Evolutionary conservation across 306 rosid genomes (phyloP), one percentile per base, ranked within the genome.

Genomic region (Corylus americana): DNA sequence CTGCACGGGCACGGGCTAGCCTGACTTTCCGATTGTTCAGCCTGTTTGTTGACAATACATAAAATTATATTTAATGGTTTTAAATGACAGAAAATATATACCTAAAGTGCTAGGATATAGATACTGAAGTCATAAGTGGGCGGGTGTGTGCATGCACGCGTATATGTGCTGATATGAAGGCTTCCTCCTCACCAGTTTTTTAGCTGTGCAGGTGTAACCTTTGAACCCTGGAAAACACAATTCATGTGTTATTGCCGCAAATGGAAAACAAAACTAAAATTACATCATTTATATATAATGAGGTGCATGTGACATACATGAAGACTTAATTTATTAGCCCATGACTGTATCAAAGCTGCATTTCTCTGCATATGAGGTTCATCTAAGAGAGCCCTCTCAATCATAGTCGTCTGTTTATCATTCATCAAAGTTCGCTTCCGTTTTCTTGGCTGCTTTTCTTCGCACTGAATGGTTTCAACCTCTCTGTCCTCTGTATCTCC

Each of bases 311-410:
- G 55, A 86, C 98, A 35, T 90, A 95, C 98, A 81, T 91, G 86
- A 78, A 5, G 18, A 81, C 93, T 84, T 85, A 95, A 83, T 92
- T 88, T 87, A 74, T 89, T 92, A 18, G 98, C 97, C 98, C 97
- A 95, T 47, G 87, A 82, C 78, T 86, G 94, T 74, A 95, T 83
- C 25, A 72, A 86, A 81, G 89, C 79, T 59, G 97, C 85, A 80
- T 91, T 90, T 68, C 98, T 85, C 77, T 95, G 98, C 98, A 95
- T 92, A 53, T 92, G 98, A 78, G 98, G 98, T 87, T 93, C 94
- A 81, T 89, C 93, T 71, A 87, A 27, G 74, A 95, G 85, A 17
- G 97, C 98, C 54, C 71, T 89, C 89, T 95, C 98, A 50, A 92
- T 92, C 61, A 89, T 50, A 16, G 61, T 31, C 80, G 91, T 84